Conservation (phyloP, 345 rosid genomes). For the Carallia brachiata region DNA sequence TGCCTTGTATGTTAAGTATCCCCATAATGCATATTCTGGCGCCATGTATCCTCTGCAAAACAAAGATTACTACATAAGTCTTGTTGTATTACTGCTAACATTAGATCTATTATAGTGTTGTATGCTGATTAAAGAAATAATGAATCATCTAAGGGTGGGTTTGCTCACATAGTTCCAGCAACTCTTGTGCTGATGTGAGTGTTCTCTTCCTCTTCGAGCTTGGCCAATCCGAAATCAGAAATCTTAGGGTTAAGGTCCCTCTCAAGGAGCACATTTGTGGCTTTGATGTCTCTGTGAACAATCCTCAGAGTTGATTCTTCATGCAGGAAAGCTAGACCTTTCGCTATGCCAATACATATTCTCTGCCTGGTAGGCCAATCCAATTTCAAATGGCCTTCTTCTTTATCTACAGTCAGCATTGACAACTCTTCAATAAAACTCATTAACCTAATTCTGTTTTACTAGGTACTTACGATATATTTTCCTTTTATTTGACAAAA, state of each 20-base stretch:
- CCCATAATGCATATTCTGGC: conserved; percentile 70
- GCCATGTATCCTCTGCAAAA: conserved; percentile 57
- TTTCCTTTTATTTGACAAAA: background rate
- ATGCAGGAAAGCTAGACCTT: conserved; percentile 22
- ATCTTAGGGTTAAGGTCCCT: conserved; percentile 14
- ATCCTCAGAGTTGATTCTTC: conserved; percentile 19
- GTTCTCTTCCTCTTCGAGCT: conserved; percentile 19
- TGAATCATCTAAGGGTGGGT: background rate
- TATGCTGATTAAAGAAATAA: background rate
- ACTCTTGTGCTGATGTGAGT: conserved; percentile 24
- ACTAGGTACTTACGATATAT: background rate
- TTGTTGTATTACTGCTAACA: too few relatives aligned
- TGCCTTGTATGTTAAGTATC: conserved; percentile 56
- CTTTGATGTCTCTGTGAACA: conserved; percentile 23
- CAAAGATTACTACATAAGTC: background rate
- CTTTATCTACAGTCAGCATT: background rate
- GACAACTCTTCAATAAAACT: background rate
- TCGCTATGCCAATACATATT: conserved; percentile 18
- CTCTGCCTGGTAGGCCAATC: conserved; percentile 17
- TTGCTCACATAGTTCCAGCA: conserved; percentile 22
- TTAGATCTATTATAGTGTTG: too few relatives aligned
- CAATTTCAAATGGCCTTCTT: conserved; percentile 2
- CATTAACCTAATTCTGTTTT: too few relatives aligned
- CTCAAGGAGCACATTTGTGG: conserved; percentile 20
- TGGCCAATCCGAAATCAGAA: conserved; percentile 24